Evolutionary conservation across 1,284 basidiomycete species (phyloP).

Genomic region (Porphyrellus sp.): DNA sequence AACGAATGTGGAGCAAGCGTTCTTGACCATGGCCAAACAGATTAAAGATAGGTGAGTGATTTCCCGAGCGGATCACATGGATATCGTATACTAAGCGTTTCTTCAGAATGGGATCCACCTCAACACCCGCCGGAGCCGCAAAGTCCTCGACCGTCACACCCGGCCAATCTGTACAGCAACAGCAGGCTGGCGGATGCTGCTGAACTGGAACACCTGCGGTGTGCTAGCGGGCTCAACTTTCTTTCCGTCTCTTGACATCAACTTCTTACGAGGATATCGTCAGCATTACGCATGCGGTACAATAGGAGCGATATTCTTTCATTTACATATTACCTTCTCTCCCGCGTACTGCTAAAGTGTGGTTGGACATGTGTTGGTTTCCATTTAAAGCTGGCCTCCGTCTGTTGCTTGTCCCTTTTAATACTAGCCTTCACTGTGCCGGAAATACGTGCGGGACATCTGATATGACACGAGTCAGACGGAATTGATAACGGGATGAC

Average conservation of each 20-base stretch:
- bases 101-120: conserved; percentile 72
- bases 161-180: conserved; percentile 56
- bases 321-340: conserved; percentile 34
- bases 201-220: conserved; percentile 33
- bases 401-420: conserved; percentile 33
- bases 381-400: conserved; percentile 29
- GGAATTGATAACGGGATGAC: not conserved
- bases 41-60: conserved; percentile 87
- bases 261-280: conserved; percentile 27
- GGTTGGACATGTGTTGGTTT: conserved; percentile 28
- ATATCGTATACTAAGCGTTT: conserved; percentile 3
- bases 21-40: conserved; percentile 99
- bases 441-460: not conserved
- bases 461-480: not conserved
- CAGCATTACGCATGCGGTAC: conserved; percentile 32
- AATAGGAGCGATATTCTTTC: conserved; percentile 34
- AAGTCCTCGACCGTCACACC: conserved; percentile 58
- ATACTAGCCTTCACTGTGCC: conserved; percentile 21
- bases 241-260: conserved; percentile 15
- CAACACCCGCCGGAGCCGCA: conserved; percentile 64
- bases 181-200: conserved; percentile 53
- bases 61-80: not conserved
- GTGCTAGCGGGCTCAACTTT: conserved; percentile 13
- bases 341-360: conserved; percentile 26
- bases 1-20: conserved; percentile 98